Evolutionary conservation across 2,329 filamentous ascomycete species (phyloP).

Genomic region (Diaporthe sp.): DNA sequence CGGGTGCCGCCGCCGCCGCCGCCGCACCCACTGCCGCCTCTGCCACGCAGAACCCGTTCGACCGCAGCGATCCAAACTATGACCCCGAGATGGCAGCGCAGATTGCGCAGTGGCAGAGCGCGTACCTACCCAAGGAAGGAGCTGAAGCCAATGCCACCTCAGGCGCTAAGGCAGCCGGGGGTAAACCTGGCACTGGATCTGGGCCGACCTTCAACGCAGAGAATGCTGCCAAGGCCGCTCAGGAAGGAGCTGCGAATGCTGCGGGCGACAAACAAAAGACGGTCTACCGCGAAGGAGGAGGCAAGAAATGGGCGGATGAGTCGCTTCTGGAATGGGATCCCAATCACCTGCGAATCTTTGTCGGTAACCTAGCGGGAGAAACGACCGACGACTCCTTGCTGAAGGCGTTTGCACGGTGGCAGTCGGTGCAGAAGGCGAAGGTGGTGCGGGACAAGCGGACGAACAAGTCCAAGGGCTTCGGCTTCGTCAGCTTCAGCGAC

Average conservation of each 20-base stretch:
- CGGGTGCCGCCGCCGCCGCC: constrained; percentile 53
- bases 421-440: constrained; percentile 89
- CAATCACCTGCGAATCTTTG: constrained; percentile 91
- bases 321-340: constrained; percentile 96
- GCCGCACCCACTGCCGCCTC: constrained; percentile 33
- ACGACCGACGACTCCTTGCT: constrained; percentile 95
- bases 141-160: constrained; percentile 42
- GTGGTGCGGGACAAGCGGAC: constrained; percentile 96
- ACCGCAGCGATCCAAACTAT: constrained; percentile 54
- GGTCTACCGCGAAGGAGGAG: constrained; percentile 87
- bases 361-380: constrained; percentile 96
- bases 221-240: constrained; percentile 49
- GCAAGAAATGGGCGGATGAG: constrained; percentile 91
- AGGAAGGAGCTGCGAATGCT: constrained; percentile 56
- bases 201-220: constrained; percentile 45
- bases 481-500: constrained; percentile 95
- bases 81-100: constrained; percentile 89
- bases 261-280: constrained; percentile 80
- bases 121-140: constrained; percentile 77
- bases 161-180: constrained; percentile 39
- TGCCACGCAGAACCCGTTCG: constrained; percentile 39
- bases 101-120: constrained; percentile 94
- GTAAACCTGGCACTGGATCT: constrained; percentile 42
- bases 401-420: constrained; percentile 92
- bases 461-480: constrained; percentile 95